Conservation (phyloP, 78 protist genomes). For the Pigoraptor vietnamica region DNA sequence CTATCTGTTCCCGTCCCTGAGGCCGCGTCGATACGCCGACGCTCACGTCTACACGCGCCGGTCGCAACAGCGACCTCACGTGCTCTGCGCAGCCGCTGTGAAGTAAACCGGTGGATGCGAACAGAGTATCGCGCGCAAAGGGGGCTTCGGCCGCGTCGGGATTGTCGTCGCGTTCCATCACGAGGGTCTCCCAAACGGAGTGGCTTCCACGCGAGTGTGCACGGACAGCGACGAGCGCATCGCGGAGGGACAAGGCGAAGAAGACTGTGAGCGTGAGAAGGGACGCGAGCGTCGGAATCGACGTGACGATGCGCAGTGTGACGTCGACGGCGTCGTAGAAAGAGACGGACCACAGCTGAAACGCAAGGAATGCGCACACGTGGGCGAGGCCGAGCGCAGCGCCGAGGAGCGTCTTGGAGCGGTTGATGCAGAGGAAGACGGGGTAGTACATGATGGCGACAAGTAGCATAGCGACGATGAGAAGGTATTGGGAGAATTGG, state of each 20-base stretch:
- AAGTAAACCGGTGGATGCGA: background rate
- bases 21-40: too few species aligned
- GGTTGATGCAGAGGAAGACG: background rate
- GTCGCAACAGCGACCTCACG: background rate
- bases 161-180: too few species aligned
- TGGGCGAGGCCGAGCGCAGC: background rate
- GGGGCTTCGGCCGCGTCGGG: too few species aligned
- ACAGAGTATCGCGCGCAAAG: too few species aligned
- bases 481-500: background rate
- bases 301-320: background rate
- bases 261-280: background rate
- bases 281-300: background rate
- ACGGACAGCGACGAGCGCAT: too few species aligned
- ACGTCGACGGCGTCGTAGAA: background rate
- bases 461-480: background rate
- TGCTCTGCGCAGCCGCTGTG: background rate
- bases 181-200: too few species aligned
- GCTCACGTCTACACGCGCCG: background rate
- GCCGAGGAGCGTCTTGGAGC: background rate
- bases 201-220: too few species aligned
- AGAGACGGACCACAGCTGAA: background rate
- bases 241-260: background rate
- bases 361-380: background rate
- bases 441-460: background rate
- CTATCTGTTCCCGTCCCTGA: too few species aligned